Percentiles rank a stretch among this genome's conserved stretches.
These are phyloP conservation scores for Cephaloascus fragrans DNA, from an alignment of 805 yeast species.

Conservation along the genomic window DNA sequence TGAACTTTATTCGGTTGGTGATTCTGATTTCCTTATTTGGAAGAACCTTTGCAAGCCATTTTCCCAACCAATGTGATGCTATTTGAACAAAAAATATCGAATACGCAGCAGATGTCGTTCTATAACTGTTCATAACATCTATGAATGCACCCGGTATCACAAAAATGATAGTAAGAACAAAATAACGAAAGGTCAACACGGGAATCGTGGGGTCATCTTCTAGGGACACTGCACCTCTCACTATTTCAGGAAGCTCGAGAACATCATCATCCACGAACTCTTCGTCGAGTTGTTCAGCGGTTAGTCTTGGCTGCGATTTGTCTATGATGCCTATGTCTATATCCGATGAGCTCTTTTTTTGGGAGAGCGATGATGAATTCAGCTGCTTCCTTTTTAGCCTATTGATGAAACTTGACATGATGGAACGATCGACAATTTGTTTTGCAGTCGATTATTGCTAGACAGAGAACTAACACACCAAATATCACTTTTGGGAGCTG, in stretches of 20 bases:
- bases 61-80: slow-evolving; percentile 27
- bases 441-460: too few relatives aligned
- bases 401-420: too few relatives aligned
- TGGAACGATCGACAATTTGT: too few relatives aligned
- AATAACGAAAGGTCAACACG: slow-evolving; percentile 22
- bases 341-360: too few relatives aligned
- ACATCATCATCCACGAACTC: slow-evolving; percentile 11
- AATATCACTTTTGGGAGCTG: too few relatives aligned
- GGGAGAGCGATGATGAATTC: too few relatives aligned
- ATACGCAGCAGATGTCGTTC: slow-evolving; percentile 28
- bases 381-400: too few relatives aligned
- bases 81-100: slow-evolving; percentile 34
- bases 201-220: slow-evolving; percentile 15
- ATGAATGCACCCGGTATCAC: slow-evolving; percentile 30
- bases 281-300: neutral
- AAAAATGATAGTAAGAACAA: slow-evolving; percentile 20
- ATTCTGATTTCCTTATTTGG: slow-evolving; percentile 12
- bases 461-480: too few relatives aligned
- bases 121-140: slow-evolving; percentile 24
- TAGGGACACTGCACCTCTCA: slow-evolving; percentile 19
- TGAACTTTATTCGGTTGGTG: slow-evolving; percentile 6
- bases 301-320: too few relatives aligned
- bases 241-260: slow-evolving; percentile 16
- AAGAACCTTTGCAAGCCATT: slow-evolving; percentile 21
- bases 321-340: too few relatives aligned